These are phyloP conservation scores for Euphorbia pulcherrima DNA, from an alignment of 345 rosid genomes.

Conservation along the genomic window DNA sequence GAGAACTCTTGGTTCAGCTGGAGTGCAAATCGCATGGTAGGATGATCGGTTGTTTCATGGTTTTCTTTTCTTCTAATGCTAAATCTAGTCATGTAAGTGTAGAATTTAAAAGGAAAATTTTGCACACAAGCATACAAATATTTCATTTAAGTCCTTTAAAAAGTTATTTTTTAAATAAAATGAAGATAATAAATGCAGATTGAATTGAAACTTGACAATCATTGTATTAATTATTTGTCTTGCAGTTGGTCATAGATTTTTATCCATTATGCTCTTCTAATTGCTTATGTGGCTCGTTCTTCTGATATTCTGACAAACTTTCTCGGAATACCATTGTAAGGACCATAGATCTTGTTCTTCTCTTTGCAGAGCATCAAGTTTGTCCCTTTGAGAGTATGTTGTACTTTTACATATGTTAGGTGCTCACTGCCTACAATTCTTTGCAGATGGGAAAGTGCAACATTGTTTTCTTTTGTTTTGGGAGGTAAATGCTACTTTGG, in stretches of 20 bases:
- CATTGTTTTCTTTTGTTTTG: constrained; percentile 59
- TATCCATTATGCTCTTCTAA: constrained; percentile 84
- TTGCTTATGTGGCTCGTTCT: constrained; percentile 93
- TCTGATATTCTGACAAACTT: constrained; percentile 71
- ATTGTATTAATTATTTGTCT: constrained; percentile 24
- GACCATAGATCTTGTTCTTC: constrained; percentile 18
- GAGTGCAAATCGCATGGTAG: constrained; percentile 90
- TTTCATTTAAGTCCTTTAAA: too few species aligned
- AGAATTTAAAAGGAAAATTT: background rate
- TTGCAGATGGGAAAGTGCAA: constrained; percentile 92
- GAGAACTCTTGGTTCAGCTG: constrained; percentile 75
- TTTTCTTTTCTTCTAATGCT: background rate
- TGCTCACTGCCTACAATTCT: constrained; percentile 34
- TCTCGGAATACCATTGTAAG: constrained; percentile 79
- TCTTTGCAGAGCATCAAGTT: background rate
- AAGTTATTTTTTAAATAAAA: too few species aligned
- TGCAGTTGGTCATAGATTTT: constrained; percentile 92
- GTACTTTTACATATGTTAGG: constrained; percentile 16
- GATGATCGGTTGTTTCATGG: constrained; percentile 14
- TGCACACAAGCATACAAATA: background rate
- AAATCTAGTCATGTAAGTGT: background rate
- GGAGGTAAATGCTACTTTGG: constrained; percentile 92
- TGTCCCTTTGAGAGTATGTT: background rate
- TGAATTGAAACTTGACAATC: constrained; percentile 6
- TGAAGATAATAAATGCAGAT: background rate